Evolutionary conservation across 2,329 filamentous ascomycete genomes (phyloP).

Genomic region (Pestalotiopsis sp.): DNA sequence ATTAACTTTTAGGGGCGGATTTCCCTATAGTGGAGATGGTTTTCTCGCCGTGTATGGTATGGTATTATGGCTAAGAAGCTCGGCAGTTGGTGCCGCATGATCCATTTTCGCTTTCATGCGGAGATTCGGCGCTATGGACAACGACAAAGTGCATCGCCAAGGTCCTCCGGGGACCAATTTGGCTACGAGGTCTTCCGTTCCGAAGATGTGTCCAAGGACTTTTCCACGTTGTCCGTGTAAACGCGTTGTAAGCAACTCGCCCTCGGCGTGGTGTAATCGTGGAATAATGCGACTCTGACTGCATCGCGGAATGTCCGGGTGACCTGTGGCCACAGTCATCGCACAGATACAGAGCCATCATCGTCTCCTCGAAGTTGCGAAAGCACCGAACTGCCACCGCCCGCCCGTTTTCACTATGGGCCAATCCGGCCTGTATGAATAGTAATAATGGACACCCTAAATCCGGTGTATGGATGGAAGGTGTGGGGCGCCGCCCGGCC

Average conservation of each 20-base stretch:
- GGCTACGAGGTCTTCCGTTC: not conserved
- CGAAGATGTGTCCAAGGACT: not conserved
- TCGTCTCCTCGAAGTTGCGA: not conserved
- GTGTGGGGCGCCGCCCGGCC: not conserved
- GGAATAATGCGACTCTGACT: not conserved
- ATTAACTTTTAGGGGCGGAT: not conserved
- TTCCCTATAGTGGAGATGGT: not conserved
- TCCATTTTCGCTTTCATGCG: not conserved
- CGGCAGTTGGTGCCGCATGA: not conserved
- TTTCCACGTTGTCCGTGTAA: not conserved
- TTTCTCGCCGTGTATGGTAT: not conserved
- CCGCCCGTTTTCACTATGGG: not conserved
- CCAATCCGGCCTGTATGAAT: not conserved
- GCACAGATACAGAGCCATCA: not conserved
- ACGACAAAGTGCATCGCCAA: not conserved
- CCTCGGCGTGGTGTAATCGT: not conserved
- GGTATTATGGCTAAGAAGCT: not conserved
- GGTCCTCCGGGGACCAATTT: not conserved
- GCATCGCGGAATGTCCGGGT: not conserved
- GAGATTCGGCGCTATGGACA: not conserved
- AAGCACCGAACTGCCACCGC: not conserved
- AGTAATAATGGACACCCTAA: not conserved
- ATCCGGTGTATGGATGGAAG: not conserved
- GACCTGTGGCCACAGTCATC: not conserved
- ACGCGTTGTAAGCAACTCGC: not conserved